Evolutionary conservation across 257 asterid species (phyloP).

Genomic region (Scutellaria galericulata): DNA sequence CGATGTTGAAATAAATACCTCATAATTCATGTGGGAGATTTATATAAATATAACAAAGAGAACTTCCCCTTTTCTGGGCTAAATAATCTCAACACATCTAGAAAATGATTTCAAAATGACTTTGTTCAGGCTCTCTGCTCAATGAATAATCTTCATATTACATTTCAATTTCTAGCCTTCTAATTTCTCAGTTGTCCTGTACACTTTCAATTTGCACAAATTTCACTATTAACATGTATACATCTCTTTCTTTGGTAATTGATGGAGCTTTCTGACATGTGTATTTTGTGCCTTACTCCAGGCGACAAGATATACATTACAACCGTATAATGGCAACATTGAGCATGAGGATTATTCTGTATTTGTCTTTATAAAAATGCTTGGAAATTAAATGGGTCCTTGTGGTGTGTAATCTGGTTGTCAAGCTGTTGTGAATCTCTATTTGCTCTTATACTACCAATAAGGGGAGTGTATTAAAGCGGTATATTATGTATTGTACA

Average conservation of each 20-base stretch:
- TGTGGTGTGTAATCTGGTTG: not conserved
- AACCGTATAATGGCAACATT: conserved; percentile 1
- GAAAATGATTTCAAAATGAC: conserved; percentile 3
- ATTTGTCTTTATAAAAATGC: conserved; percentile 10
- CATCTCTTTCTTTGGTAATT: not conserved
- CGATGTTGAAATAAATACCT: conserved; percentile 15
- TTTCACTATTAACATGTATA: not conserved
- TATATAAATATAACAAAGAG: not conserved
- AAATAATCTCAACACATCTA: not conserved
- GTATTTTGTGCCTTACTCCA: not conserved
- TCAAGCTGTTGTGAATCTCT: conserved; percentile 1
- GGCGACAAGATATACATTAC: conserved; percentile 20
- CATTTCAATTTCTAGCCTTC: not conserved
- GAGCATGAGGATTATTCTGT: conserved; percentile 21
- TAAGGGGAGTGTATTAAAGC: not conserved
- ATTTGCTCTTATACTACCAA: conserved; percentile 6
- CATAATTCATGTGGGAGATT: not conserved
- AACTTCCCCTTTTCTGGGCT: not conserved
- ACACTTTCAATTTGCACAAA: not conserved
- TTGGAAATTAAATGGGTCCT: conserved; percentile 1
- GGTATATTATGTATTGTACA: conserved; percentile 1
- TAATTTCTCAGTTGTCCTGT: not conserved
- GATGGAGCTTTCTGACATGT: not conserved
- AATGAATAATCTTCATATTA: not conserved
- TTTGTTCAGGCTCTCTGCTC: not conserved